Conservation (phyloP, 768 basidiomycete genomes). For the Boletus rufocinnamomeus region DNA sequence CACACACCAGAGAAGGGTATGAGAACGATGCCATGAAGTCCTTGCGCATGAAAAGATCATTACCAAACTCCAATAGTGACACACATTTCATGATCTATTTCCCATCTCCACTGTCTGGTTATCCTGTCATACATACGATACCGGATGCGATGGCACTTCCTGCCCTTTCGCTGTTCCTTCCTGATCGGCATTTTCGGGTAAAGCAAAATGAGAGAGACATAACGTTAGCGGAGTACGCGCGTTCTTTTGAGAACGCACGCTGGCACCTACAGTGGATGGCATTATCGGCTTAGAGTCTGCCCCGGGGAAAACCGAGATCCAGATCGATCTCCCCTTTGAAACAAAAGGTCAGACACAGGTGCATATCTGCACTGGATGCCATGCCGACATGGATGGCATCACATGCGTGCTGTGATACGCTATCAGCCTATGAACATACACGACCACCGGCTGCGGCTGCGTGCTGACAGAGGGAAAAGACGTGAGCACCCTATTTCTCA, state of each 20-base stretch:
- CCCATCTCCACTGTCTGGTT: neutral
- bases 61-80: neutral
- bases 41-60: neutral
- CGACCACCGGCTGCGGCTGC: constrained; percentile 8
- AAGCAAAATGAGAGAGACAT: neutral
- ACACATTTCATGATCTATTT: constrained; percentile 3
- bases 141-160: neutral
- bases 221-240: constrained; percentile 1
- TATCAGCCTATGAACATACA: neutral
- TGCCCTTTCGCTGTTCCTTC: constrained; percentile 8
- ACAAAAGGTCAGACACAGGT: neutral
- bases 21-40: neutral
- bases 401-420: constrained; percentile 18
- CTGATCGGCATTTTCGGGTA: constrained; percentile 11
- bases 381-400: neutral
- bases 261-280: neutral
- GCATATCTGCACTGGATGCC: neutral
- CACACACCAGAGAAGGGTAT: neutral
- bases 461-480: constrained; percentile 4
- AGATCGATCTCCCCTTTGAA: constrained; percentile 13
- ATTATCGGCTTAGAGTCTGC: neutral
- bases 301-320: constrained; percentile 21
- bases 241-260: neutral
- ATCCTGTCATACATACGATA: neutral
- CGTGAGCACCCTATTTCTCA: constrained; percentile 21